Evolutionary conservation across 495 filamentous ascomycete species (phyloP).

Genomic region (Pseudomonodictys pantanalensis): DNA sequence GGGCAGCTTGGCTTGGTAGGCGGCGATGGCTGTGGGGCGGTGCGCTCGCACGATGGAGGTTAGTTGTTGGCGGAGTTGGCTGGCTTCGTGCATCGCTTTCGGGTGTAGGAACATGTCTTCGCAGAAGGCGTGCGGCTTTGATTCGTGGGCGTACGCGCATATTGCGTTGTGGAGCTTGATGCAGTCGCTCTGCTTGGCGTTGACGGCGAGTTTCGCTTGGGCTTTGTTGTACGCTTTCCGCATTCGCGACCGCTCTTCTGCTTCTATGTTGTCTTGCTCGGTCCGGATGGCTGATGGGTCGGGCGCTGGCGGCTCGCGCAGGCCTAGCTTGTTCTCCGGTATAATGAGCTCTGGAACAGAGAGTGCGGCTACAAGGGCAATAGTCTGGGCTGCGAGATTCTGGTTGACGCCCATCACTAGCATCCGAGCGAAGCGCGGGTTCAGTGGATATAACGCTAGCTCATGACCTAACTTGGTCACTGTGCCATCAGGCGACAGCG

Average conservation of each 20-base stretch:
- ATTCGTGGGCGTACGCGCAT: conserved; percentile 74
- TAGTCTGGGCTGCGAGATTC: conserved; percentile 78
- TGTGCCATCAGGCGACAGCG: conserved; percentile 59
- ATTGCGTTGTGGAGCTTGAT: conserved; percentile 86
- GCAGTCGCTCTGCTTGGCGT: conserved; percentile 80
- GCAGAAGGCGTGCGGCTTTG: conserved; percentile 69
- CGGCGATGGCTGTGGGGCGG: conserved; percentile 61
- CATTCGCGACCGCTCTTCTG: conserved; percentile 61
- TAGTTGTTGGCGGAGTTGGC: conserved; percentile 78
- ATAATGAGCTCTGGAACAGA: conserved; percentile 87
- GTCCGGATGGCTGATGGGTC: conserved; percentile 51
- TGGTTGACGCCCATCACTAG: conserved; percentile 81
- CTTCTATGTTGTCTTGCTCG: conserved; percentile 63
- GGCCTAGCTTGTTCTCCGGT: conserved; percentile 74
- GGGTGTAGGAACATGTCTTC: conserved; percentile 74
- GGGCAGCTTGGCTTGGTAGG: conserved; percentile 58
- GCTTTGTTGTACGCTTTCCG: conserved; percentile 69
- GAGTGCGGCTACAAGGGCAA: conserved; percentile 83
- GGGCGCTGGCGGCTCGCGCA: conserved; percentile 29
- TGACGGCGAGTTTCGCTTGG: conserved; percentile 74
- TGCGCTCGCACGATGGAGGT: conserved; percentile 73
- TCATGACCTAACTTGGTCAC: conserved; percentile 73
- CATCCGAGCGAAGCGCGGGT: conserved; percentile 87
- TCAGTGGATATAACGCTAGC: conserved; percentile 84
- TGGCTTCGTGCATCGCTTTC: conserved; percentile 82